phyloP scores from a whole-genome alignment of 169 alveolate genomes.

The Cytauxzoon felis region DNA sequence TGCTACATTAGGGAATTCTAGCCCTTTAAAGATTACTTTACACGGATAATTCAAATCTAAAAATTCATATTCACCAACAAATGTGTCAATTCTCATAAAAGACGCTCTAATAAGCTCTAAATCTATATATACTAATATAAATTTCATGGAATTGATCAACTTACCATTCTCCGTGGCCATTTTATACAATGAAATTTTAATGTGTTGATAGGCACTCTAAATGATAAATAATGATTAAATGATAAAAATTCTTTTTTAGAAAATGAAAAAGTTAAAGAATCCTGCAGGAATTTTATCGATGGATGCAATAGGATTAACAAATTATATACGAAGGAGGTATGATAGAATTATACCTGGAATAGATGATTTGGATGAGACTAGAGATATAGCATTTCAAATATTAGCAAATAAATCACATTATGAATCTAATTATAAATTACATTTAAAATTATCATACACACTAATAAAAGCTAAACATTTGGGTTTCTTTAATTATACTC shows the following conservation, averaged over 20 bases:
- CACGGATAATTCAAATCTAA: conserved; percentile 5
- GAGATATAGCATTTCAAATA: conserved; percentile 40
- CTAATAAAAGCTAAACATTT: conserved; percentile 15
- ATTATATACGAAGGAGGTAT: conserved; percentile 17
- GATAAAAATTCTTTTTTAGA: too few relatives aligned
- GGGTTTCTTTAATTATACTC: conserved; percentile 13
- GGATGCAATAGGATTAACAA: conserved; percentile 35
- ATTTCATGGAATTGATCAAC: too few relatives aligned
- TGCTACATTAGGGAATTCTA: conserved; percentile 1
- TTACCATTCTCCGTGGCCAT: background rate
- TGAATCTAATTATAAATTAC: conserved; percentile 5
- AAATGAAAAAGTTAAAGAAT: background rate
- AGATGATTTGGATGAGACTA: conserved; percentile 21
- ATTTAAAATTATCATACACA: conserved; percentile 26
- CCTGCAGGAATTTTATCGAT: conserved; percentile 16
- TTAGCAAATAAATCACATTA: conserved; percentile 15
- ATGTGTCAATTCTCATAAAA: conserved; percentile 32
- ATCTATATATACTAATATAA: too few relatives aligned
- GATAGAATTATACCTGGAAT: conserved; percentile 3
- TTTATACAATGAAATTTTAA: background rate
- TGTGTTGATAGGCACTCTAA: background rate
- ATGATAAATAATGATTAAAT: too few relatives aligned
- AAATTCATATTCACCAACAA: conserved; percentile 38
- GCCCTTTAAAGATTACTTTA: conserved; percentile 8
- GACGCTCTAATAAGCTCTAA: conserved; percentile 14